Evolutionary conservation across 164 flowering plant genomes (phyloP).

Genomic region (Houttuynia cordata): DNA sequence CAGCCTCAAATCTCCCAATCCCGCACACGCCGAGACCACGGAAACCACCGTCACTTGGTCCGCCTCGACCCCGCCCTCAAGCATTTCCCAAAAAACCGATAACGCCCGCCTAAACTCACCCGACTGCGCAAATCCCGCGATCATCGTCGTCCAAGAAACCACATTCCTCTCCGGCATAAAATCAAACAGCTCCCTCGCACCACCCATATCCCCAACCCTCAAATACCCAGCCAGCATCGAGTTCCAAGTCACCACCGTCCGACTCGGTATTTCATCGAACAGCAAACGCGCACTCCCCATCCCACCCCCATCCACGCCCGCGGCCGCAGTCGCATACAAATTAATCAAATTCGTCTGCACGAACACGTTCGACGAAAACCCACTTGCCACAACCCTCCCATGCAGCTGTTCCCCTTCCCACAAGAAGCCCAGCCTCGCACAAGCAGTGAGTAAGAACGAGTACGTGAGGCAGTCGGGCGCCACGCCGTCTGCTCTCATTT

Average conservation of each 20-base stretch:
- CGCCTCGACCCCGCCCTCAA: constrained; percentile 19
- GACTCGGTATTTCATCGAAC: constrained; percentile 35
- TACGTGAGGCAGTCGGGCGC: constrained; percentile 46
- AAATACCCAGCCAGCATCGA: constrained; percentile 30
- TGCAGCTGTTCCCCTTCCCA: constrained; percentile 52
- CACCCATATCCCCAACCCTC: constrained; percentile 25
- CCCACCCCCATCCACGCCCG: constrained; percentile 8
- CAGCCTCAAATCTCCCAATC: constrained; percentile 36
- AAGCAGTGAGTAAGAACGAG: constrained; percentile 39
- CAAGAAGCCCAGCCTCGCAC: constrained; percentile 22
- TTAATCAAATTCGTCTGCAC: constrained; percentile 50
- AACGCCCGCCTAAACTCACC: constrained; percentile 44
- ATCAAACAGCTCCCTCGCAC: constrained; percentile 29
- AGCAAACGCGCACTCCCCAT: constrained; percentile 18
- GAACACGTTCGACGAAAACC: constrained; percentile 30
- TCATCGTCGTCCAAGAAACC: constrained; percentile 67
- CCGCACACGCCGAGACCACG: constrained; percentile 51
- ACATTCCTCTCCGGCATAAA: constrained; percentile 65
- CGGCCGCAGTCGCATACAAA: constrained; percentile 20
- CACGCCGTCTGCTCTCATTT: constrained; percentile 19
- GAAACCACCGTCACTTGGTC: constrained; percentile 50
- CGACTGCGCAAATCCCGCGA: constrained; percentile 33
- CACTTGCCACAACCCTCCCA: constrained; percentile 29
- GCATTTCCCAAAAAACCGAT: constrained; percentile 34
- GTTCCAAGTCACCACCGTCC: constrained; percentile 37